phyloP scores from a whole-genome alignment of 371 early-diverging fungal genomes.

The Mucor lusitanicus region DNA sequence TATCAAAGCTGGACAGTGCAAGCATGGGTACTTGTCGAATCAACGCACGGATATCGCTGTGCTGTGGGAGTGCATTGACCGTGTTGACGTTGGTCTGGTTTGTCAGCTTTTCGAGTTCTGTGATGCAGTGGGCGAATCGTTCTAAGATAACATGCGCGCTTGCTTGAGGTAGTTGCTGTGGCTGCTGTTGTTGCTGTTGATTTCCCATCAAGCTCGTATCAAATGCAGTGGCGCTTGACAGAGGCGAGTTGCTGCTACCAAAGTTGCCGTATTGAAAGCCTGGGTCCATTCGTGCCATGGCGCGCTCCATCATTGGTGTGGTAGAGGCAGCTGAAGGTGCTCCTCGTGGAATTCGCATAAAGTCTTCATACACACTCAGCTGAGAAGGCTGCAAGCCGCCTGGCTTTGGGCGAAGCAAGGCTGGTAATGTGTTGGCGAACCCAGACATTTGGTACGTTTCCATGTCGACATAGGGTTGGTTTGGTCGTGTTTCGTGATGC shows the following conservation, averaged over 20 bases:
- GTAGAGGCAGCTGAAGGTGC: conserved; percentile 1
- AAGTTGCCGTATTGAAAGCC: not conserved
- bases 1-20: conserved; percentile 65
- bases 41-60: conserved; percentile 73
- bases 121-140: conserved; percentile 64
- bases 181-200: conserved; percentile 3
- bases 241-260: not conserved
- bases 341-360: conserved; percentile 23
- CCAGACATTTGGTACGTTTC: conserved; percentile 66
- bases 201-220: not conserved
- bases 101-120: conserved; percentile 79
- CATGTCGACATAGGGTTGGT: conserved; percentile 88
- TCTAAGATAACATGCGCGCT: conserved; percentile 63
- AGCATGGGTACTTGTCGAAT: conserved; percentile 73
- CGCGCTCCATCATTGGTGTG: not conserved
- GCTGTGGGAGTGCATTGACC: conserved; percentile 70
- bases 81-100: conserved; percentile 52
- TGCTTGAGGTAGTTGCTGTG: conserved; percentile 6
- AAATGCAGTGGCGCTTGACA: not conserved
- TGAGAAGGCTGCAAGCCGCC: conserved; percentile 80
- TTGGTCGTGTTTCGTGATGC: conserved; percentile 82
- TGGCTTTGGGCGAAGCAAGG: conserved; percentile 76
- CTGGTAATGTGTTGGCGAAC: conserved; percentile 83
- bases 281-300: not conserved
- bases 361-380: conserved; percentile 77